These are phyloP conservation scores for Suhomyces bolitotheri DNA, from an alignment of 1,139 yeast genomes.

Conservation along the genomic window DNA sequence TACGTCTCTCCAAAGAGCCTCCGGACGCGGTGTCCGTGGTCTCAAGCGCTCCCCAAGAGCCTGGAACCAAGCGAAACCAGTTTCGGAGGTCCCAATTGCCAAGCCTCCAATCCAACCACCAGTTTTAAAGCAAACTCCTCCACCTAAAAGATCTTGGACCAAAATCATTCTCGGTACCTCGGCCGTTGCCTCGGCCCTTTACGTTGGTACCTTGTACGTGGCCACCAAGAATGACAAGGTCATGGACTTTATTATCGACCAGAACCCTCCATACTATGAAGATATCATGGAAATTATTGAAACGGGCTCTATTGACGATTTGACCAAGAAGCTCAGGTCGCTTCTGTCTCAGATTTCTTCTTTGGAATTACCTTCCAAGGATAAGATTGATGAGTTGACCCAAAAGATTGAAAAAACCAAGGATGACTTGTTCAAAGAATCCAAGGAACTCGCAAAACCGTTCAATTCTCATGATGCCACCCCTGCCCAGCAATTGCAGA, in stretches of 20 bases:
- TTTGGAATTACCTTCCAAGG: conserved; percentile 34
- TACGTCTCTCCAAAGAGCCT: conserved; percentile 7
- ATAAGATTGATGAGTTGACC: conserved; percentile 36
- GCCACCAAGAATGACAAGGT: conserved; percentile 50
- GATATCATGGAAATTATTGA: conserved; percentile 44
- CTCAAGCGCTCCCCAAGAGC: conserved; percentile 4
- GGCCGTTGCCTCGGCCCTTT: conserved; percentile 30
- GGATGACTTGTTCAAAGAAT: conserved; percentile 39
- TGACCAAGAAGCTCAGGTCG: conserved; percentile 24
- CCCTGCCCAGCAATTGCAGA: conserved; percentile 50
- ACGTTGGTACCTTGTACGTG: conserved; percentile 42
- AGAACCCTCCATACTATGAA: conserved; percentile 48
- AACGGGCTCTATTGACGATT: conserved; percentile 38
- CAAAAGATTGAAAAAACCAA: conserved; percentile 35
- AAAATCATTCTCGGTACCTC: conserved; percentile 36
- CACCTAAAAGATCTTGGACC: conserved; percentile 29
- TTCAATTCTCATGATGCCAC: conserved; percentile 31
- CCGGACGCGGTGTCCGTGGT: conserved; percentile 8
- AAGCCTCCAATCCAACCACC: conserved; percentile 11
- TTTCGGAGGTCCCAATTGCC: conserved; percentile 7
- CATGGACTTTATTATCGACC: conserved; percentile 48
- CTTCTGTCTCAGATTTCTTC: conserved; percentile 24
- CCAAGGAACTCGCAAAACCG: conserved; percentile 28
- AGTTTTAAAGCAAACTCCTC: conserved; percentile 1
- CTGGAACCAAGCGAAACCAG: conserved; percentile 1